Percentiles rank a stretch among this genome's conserved stretches.
phyloP scores from a whole-genome alignment of 768 basidiomycete species.

The Tylopilus plumbeoviolaceoides region DNA sequence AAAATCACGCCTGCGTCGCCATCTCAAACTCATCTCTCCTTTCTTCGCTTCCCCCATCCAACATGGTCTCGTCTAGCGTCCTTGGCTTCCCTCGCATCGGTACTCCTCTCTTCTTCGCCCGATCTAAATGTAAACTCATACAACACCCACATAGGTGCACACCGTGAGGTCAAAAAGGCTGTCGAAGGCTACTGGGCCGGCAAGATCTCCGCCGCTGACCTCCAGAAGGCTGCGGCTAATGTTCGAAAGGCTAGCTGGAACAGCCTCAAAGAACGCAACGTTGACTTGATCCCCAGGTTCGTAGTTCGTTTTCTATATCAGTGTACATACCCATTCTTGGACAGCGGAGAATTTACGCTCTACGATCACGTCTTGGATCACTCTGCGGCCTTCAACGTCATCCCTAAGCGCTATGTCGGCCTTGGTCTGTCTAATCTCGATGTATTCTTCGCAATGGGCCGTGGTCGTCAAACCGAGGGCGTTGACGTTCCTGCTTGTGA shows the following conservation, averaged over 20 bases:
- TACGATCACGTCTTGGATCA: conserved; percentile 99
- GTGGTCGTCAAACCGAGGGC: conserved; percentile 90
- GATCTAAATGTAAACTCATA: conserved; percentile 1
- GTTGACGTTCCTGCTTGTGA: conserved; percentile 97
- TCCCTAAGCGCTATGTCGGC: conserved; percentile 89
- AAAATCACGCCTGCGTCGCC: conserved; percentile 24
- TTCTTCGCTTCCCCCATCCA: conserved; percentile 17
- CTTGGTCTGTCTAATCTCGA: conserved; percentile 86
- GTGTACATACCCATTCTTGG: conserved; percentile 15
- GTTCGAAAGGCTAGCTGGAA: conserved; percentile 89
- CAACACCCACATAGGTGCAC: conserved; percentile 55
- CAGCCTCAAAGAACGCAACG: conserved; percentile 76
- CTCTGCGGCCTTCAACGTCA: conserved; percentile 92
- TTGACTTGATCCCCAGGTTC: conserved; percentile 90
- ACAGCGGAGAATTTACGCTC: conserved; percentile 95
- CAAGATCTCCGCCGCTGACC: conserved; percentile 82
- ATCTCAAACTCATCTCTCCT: conserved; percentile 5
- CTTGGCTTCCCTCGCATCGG: conserved; percentile 92
- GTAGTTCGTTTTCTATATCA: conserved; percentile 18
- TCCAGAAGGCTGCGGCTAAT: conserved; percentile 82
- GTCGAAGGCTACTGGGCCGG: conserved; percentile 98
- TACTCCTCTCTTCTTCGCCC: conserved; percentile 3
- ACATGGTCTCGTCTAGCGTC: conserved; percentile 79
- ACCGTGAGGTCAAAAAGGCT: conserved; percentile 96
- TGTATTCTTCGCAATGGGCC: conserved; percentile 98